Base-by-base conservation (phyloP, 768 basidiomycete genomes). In the Lactarius sp. region DNA sequence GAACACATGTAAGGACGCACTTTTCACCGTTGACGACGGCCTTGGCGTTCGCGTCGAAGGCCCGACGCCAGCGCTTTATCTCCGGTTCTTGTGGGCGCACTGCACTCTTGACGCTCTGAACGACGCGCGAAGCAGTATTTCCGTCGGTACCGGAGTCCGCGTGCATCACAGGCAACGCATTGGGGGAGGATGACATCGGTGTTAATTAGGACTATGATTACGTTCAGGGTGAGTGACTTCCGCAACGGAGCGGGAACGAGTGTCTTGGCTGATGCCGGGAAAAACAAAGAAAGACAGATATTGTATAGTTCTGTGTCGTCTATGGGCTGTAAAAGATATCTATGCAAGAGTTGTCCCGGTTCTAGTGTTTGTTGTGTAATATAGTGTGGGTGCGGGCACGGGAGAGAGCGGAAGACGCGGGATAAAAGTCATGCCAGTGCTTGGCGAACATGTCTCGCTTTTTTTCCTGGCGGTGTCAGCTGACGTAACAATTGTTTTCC, bases 1-100 rank as follows among this genome's bases (percentile, higher is more conserved):
- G 13, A 18, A 39, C 6, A 13, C 36, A 12, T 0, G 13, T 10
- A 47, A 27, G 12, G 41, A 10, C 86, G 75, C 75, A 95, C 94
- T 87, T 93, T 75, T 94, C 87, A 55, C 88, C 90, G 49, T 89
- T 82, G 41, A 85, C 73, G 39, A 85, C 79, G 52, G 78, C 77
- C 74, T 86, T 90, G 50, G 94, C 89, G 71, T 93, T 89, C 49
- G 81, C 69, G 61, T 97, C 94, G 74, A 97, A 98, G 2, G 84
- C 85, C 70, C 92, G 82, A 73, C 83, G 85, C 95, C 95, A 98
- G 67, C 91, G 84, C 74, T 83, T 89, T 55, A 94, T 77, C 76
- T 98, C 94, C 70, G 75, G 86, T 73, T 96, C 93, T 41, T 87
- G 90, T 36, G 85, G 78, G 36, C 85, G 75, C 49, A 93, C 81